Evolutionary conservation across 257 asterid genomes (phyloP), one percentile per base, ranked within the genome.

Genomic region (Dorcoceras hygrometricum): DNA sequence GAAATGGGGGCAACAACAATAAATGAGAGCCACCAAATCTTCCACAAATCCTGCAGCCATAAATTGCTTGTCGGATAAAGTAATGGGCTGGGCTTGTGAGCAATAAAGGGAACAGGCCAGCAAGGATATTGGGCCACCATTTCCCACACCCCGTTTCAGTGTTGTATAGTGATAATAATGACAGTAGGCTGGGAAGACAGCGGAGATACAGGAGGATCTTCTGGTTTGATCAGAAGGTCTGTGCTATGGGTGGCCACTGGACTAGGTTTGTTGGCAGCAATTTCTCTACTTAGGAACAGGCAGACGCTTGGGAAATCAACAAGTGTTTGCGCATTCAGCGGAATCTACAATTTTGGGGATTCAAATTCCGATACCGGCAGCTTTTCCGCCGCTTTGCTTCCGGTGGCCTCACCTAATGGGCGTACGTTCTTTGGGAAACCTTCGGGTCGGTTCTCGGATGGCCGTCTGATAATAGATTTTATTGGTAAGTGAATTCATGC

Each of bases 381-480:
- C 5, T 31, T 55, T 25, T 32, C 73, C 26, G 73, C 77, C 2
- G 39, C 77, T 0, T 67, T 73, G 54, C 39, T 31, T 23, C 65
- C 65, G 3, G 39, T 61, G 18, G 8, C 16, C 26, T 31, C 69
- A 25, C 77, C 77, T 0, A 19, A 61, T 9, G 73, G 77, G 18
- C 26, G 14, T 28, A 73, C 63, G 3, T 67, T 51, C 73, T 53
- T 73, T 59, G 31, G 60, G 0, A 53, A 54, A 25, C 73, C 77
- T 6, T 48, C 76, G 1, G 71, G 69, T 16, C 51, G 73, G 31
- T 58, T 6, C 23, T 51, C 68, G 10, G 73, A 73, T 39, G 77
- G 77, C 32, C 73, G 77, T 32, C 73, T 73, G n/a, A 36, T 73
- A 19, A 62, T 73, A 19, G 77, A 73, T 14, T 67, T 73, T 59